These are phyloP conservation scores for Ashbya aceris DNA, from an alignment of 1,139 yeast genomes.

Conservation along the genomic window DNA sequence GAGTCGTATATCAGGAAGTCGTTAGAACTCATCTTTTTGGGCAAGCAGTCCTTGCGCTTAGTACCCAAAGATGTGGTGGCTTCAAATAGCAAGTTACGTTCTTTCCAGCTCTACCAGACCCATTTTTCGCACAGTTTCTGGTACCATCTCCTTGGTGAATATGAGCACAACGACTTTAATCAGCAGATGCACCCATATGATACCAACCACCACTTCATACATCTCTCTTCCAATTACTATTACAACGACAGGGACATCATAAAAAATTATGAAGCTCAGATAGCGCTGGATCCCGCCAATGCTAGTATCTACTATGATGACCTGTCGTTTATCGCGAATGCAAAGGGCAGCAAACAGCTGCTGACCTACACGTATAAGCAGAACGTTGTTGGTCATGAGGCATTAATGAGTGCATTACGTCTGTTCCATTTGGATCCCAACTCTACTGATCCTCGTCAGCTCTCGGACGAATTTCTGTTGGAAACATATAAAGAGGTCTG, in stretches of 20 bases:
- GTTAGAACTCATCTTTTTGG: slow-evolving; percentile 41
- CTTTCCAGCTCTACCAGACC: slow-evolving; percentile 34
- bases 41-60: slow-evolving; percentile 27
- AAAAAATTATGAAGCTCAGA: slow-evolving; percentile 50
- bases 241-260: slow-evolving; percentile 56
- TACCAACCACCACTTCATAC: slow-evolving; percentile 33
- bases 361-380: slow-evolving; percentile 46
- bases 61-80: slow-evolving; percentile 10
- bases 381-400: slow-evolving; percentile 57
- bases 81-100: slow-evolving; percentile 15
- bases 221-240: slow-evolving; percentile 49
- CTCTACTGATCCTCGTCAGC: slow-evolving; percentile 16
- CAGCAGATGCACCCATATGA: slow-evolving; percentile 20
- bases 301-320: slow-evolving; percentile 64
- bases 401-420: slow-evolving; percentile 46
- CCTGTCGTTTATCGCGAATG: slow-evolving; percentile 39
- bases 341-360: slow-evolving; percentile 39
- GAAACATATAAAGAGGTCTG: slow-evolving; percentile 39
- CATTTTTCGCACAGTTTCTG: slow-evolving; percentile 32
- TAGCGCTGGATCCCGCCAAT: slow-evolving; percentile 44
- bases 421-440: slow-evolving; percentile 41
- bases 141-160: slow-evolving; percentile 38
- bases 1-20: slow-evolving; percentile 45
- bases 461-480: slow-evolving; percentile 38
- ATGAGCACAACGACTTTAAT: slow-evolving; percentile 16